Conservation (phyloP, 2,329 filamentous ascomycete species). For the Stemphylium lycopersici region DNA sequence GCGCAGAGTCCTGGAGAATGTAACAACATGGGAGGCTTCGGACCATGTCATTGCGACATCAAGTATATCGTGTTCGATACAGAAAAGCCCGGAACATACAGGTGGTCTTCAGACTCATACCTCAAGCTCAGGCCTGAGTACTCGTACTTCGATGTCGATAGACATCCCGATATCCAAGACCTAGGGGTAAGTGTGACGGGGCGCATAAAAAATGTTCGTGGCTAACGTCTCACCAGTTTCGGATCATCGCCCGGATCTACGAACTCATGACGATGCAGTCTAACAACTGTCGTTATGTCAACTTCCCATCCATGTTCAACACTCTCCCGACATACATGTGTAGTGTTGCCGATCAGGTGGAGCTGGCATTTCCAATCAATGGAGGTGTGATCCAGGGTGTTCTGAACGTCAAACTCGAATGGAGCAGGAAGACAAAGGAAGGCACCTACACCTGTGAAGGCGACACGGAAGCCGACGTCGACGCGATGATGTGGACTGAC, state of each 20-base stretch:
- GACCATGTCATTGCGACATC: neutral
- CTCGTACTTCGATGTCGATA: neutral
- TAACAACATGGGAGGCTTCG: neutral
- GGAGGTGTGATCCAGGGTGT: constrained; percentile 4
- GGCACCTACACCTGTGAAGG: neutral
- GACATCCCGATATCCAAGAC: neutral
- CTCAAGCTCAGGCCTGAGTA: neutral
- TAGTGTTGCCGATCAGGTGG: neutral
- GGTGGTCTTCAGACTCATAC: neutral
- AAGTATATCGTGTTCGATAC: neutral
- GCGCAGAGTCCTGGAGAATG: neutral
- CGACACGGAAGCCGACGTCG: neutral
- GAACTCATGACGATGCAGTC: constrained; percentile 1
- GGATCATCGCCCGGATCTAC: constrained; percentile 5
- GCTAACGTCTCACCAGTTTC: neutral
- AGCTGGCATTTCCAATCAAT: constrained; percentile 3
- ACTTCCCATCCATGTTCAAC: neutral
- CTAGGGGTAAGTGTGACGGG: neutral
- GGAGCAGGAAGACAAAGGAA: neutral
- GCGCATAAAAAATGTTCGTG: neutral
- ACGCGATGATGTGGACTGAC: constrained; percentile 3
- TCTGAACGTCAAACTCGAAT: constrained; percentile 1
- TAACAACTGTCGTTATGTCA: neutral
- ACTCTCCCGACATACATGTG: neutral
- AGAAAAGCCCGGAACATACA: neutral